These are phyloP conservation scores for Chaetoceros muelleri DNA, from an alignment of 108 stramenopile genomes.

Conservation along the genomic window DNA sequence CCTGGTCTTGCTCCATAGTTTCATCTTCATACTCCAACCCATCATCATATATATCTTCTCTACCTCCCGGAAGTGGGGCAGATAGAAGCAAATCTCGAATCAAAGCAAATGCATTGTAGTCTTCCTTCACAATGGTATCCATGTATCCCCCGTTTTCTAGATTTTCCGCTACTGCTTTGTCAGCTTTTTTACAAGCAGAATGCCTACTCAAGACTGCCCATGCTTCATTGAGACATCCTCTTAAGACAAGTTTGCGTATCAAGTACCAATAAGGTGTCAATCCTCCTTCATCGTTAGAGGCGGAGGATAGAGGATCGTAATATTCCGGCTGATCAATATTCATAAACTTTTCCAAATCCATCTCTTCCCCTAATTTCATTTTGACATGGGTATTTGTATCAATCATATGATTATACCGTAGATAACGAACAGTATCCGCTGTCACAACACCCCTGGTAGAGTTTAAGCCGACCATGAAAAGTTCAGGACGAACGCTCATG, in stretches of 20 bases:
- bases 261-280: slow-evolving; percentile 43
- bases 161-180: slow-evolving; percentile 7
- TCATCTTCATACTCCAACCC: slow-evolving; percentile 17
- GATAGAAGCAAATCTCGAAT: slow-evolving; percentile 42
- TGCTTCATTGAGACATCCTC: slow-evolving; percentile 49
- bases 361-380: slow-evolving; percentile 7
- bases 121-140: slow-evolving; percentile 19
- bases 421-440: slow-evolving; percentile 66
- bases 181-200: slow-evolving; percentile 38
- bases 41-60: slow-evolving; percentile 39
- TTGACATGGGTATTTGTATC: slow-evolving; percentile 12
- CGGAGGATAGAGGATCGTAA: slow-evolving; percentile 5
- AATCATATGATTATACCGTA: slow-evolving; percentile 33
- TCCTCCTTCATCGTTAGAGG: neutral
- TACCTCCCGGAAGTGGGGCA: slow-evolving; percentile 70
- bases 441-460: slow-evolving; percentile 43
- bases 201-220: slow-evolving; percentile 58
- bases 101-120: slow-evolving; percentile 44
- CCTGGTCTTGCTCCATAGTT: slow-evolving; percentile 16
- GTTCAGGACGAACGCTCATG: too few species aligned
- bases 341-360: slow-evolving; percentile 20
- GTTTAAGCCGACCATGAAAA: slow-evolving; percentile 4
- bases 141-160: neutral
- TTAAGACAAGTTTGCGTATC: slow-evolving; percentile 24
- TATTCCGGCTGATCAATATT: slow-evolving; percentile 54